Evolutionary conservation across 441 rosid genomes (phyloP), one percentile per base, ranked within the genome.

Genomic region (Codiaeum variegatum): DNA sequence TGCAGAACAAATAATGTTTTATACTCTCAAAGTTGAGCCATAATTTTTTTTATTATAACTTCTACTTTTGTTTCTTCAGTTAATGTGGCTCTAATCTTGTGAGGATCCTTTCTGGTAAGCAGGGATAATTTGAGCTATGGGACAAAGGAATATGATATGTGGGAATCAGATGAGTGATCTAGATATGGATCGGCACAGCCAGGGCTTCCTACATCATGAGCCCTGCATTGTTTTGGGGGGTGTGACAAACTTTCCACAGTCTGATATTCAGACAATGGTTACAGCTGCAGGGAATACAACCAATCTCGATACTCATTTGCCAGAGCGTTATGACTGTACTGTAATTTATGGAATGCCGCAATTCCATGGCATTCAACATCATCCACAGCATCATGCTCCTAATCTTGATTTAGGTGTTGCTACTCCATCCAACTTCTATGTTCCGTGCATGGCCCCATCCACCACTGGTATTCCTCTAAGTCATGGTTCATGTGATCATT

Each of bases 141-240:
- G 87, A 67, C 88, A 82, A 60, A 85, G 91, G 80, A 83, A 81
- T 76, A 71, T 82, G 83, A 66, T 62, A 71, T 84, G 83, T 76
- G 56, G 78, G 44, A 81, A 75, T 75, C 90, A 77, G 66, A 76
- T 79, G 79, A 76, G 69, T 75, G 90, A 85, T 81, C 72, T 75
- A 70, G 92, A 85, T 83, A 80, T 83, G 81, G 88, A 87, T 74
- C 90, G 71, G 76, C 83, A 62, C 76, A 75, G 77, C 73, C 91
- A 74, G 64, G 76, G 76, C 49, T 80, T 77, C 75, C 47, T 79
- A 55, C 84, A 78, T 74, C 88, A 79, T 24, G 94, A 86, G 42
- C 87, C 90, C 42, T 79, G 86, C 76, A 70, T 85, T 54, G 67
- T 84, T 75, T 59, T 85, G 73, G 84, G 90, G 72, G 82, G 83